phyloP scores from a whole-genome alignment of 192 early-diverging fungal genomes.

The Coemansia sp. region DNA sequence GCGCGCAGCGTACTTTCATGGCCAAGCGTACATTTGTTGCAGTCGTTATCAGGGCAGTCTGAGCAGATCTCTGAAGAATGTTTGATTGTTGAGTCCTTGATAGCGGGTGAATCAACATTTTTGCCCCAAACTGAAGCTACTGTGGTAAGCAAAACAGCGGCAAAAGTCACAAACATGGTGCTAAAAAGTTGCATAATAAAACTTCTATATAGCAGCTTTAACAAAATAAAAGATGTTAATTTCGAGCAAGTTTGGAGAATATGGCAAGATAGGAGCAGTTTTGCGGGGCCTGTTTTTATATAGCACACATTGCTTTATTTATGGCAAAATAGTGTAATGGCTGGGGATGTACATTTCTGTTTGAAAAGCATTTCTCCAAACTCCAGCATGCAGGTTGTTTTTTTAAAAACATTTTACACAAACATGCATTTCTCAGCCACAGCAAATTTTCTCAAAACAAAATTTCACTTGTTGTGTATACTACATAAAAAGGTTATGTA shows the following conservation, averaged over 20 bases:
- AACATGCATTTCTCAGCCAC: neutral
- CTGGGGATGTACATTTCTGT: neutral
- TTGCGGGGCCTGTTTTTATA: neutral
- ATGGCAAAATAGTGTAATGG: neutral
- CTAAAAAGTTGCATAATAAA: neutral
- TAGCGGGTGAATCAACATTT: constrained; percentile 15
- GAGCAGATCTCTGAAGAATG: constrained; percentile 44
- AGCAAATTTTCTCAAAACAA: neutral
- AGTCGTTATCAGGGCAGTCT: constrained; percentile 43
- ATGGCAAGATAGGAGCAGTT: neutral
- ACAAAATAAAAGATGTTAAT: neutral
- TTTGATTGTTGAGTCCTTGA: constrained; percentile 50
- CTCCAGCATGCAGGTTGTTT: neutral
- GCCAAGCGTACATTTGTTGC: constrained; percentile 49
- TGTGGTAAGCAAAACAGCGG: neutral
- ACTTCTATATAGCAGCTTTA: neutral
- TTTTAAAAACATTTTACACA: neutral
- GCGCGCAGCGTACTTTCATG: constrained; percentile 24
- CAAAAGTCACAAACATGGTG: constrained; percentile 1
- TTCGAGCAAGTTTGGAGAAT: neutral
- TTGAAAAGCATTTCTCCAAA: neutral
- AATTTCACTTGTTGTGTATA: too few species aligned
- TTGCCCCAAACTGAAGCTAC: neutral
- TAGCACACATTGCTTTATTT: neutral
- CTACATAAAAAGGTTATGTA: too few species aligned